Percentiles rank a stretch among this genome's conserved stretches.
These are phyloP conservation scores for Aspergillus intermedius DNA, from an alignment of 2,329 filamentous ascomycete genomes.

Conservation along the genomic window DNA sequence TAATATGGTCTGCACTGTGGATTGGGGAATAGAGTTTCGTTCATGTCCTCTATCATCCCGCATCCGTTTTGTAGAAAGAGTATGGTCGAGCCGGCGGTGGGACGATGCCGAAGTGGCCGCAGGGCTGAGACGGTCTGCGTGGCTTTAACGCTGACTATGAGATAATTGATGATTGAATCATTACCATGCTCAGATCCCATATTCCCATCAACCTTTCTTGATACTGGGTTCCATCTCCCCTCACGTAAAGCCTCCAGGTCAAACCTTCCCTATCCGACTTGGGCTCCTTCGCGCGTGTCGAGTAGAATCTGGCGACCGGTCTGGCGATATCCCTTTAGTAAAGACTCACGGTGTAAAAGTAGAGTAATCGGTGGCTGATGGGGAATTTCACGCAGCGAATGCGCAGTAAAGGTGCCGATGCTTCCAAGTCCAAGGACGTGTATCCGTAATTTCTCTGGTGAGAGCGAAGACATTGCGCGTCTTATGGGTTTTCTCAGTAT, in stretches of 20 bases:
- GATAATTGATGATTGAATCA: constrained; percentile 51
- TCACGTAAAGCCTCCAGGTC: constrained; percentile 2
- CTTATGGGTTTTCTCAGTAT: no score
- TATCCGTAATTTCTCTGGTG: constrained; percentile 6
- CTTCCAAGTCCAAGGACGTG: constrained; percentile 73
- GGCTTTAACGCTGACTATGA: constrained; percentile 70
- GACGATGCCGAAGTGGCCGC: constrained; percentile 53
- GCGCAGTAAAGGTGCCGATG: constrained; percentile 69
- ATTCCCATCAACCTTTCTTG: background rate
- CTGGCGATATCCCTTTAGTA: constrained; percentile 18
- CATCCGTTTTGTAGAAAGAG: constrained; percentile 69
- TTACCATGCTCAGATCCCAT: constrained; percentile 4
- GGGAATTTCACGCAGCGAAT: constrained; percentile 55
- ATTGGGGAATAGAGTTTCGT: constrained; percentile 60
- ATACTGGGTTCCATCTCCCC: background rate
- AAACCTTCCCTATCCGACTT: background rate
- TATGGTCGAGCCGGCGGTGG: constrained; percentile 59
- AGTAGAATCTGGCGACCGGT: constrained; percentile 14
- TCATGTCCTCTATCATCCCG: constrained; percentile 67
- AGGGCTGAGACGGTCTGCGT: constrained; percentile 56
- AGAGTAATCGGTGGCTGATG: constrained; percentile 60
- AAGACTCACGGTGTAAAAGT: constrained; percentile 54
- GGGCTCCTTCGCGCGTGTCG: background rate
- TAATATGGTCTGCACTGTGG: constrained; percentile 60
- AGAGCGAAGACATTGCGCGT: background rate